phyloP scores from a whole-genome alignment of 2,329 filamentous ascomycete species.

The Pestalotiopsis sp. region DNA sequence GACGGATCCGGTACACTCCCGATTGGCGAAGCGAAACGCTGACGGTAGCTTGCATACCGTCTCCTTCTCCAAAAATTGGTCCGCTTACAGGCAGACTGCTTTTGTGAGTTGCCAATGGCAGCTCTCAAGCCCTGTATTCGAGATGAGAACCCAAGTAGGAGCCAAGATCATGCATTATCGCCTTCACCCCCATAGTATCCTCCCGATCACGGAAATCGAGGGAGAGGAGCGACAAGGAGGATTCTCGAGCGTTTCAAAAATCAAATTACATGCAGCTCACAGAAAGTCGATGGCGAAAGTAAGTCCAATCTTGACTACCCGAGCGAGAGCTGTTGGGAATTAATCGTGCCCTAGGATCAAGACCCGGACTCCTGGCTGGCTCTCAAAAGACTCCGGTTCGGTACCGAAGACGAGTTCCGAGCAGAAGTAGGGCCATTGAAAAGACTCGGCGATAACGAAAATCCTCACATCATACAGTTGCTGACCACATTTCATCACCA shows the following conservation, averaged over 20 bases:
- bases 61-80: neutral
- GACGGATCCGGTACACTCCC: neutral
- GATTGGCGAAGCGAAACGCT: neutral
- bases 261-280: neutral
- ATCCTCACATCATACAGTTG: neutral
- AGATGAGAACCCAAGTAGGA: neutral
- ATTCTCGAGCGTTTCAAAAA: neutral
- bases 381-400: neutral
- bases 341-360: neutral
- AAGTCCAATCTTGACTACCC: neutral
- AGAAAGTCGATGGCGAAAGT: neutral
- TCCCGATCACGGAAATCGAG: neutral
- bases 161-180: neutral
- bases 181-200: neutral
- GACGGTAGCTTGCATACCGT: neutral
- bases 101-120: neutral
- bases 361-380: neutral
- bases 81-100: neutral
- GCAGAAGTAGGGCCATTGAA: neutral
- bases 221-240: neutral
- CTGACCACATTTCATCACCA: neutral
- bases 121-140: neutral
- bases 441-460: neutral
- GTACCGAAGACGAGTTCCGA: neutral
- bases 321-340: neutral